phyloP scores from a whole-genome alignment of 2,329 filamentous ascomycete species.

The Pseudogymnoascus sp. region DNA sequence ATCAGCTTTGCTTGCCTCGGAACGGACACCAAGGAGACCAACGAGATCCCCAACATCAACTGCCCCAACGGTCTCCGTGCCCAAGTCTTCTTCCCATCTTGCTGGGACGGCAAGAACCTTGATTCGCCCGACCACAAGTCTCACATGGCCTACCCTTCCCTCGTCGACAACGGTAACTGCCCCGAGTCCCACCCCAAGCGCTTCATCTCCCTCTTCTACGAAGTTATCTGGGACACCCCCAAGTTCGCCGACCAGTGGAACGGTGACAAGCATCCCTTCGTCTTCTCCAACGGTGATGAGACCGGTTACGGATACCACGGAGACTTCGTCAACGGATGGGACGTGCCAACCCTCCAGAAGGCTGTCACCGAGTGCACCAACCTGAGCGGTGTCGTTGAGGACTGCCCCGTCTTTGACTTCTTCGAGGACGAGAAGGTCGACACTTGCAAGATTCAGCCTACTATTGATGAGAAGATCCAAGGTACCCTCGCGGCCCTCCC shows the following conservation, averaged over 20 bases:
- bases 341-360: slow-evolving; percentile 39
- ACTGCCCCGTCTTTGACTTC: slow-evolving; percentile 38
- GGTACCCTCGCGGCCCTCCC: slow-evolving; percentile 40
- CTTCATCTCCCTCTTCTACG: slow-evolving; percentile 51
- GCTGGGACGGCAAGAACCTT: slow-evolving; percentile 53
- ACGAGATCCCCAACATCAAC: slow-evolving; percentile 45
- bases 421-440: slow-evolving; percentile 45
- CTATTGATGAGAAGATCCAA: slow-evolving; percentile 35
- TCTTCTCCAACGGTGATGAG: slow-evolving; percentile 42
- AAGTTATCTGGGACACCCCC: slow-evolving; percentile 47
- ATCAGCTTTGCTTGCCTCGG: slow-evolving; percentile 50
- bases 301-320: slow-evolving; percentile 49
- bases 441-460: slow-evolving; percentile 41
- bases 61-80: slow-evolving; percentile 45
- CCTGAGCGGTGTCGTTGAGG: slow-evolving; percentile 34
- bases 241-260: slow-evolving; percentile 41
- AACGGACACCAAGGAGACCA: slow-evolving; percentile 36
- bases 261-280: slow-evolving; percentile 39
- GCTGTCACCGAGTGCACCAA: slow-evolving; percentile 42
- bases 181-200: slow-evolving; percentile 44
- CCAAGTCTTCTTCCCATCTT: slow-evolving; percentile 51
- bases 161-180: slow-evolving; percentile 40
- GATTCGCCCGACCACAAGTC: slow-evolving; percentile 47
- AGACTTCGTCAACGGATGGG: slow-evolving; percentile 55
- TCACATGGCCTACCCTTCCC: slow-evolving; percentile 46